Evolutionary conservation across 352 stramenopile genomes (phyloP).

Genomic region (Pythium coloratum): DNA sequence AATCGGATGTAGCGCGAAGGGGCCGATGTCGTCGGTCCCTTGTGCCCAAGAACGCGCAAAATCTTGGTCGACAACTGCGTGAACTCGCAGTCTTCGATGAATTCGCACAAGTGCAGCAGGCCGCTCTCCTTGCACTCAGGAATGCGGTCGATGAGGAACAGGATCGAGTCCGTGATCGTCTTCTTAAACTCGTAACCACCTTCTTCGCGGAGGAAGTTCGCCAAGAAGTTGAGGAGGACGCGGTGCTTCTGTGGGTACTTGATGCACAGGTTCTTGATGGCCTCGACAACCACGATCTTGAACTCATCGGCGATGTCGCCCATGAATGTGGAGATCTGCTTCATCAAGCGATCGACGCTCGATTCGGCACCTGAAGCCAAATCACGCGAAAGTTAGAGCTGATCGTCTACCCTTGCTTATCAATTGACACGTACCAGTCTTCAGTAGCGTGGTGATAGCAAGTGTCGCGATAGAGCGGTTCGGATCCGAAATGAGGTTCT

Average conservation of each 20-base stretch:
- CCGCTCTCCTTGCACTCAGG: slow-evolving; percentile 97
- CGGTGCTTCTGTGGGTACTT: slow-evolving; percentile 98
- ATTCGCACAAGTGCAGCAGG: slow-evolving; percentile 98
- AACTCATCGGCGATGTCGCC: slow-evolving; percentile 99
- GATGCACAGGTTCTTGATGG: slow-evolving; percentile 96
- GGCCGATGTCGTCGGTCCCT: slow-evolving; percentile 93
- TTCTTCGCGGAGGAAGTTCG: slow-evolving; percentile 96
- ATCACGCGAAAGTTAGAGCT: background rate
- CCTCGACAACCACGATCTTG: slow-evolving; percentile 98
- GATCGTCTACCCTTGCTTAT: background rate
- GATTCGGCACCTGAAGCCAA: slow-evolving; percentile 84
- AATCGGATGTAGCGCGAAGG: slow-evolving; percentile 98
- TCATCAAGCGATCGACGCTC: slow-evolving; percentile 96
- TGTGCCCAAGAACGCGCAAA: slow-evolving; percentile 94
- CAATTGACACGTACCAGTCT: slow-evolving; percentile 84
- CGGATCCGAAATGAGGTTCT: slow-evolving; percentile 95
- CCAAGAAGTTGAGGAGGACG: slow-evolving; percentile 97
- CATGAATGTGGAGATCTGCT: slow-evolving; percentile 98
- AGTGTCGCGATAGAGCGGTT: slow-evolving; percentile 99
- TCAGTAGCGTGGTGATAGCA: slow-evolving; percentile 98
- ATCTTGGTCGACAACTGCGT: slow-evolving; percentile 92
- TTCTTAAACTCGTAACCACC: slow-evolving; percentile 99
- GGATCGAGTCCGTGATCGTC: slow-evolving; percentile 97
- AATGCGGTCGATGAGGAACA: slow-evolving; percentile 96
- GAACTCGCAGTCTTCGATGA: slow-evolving; percentile 98